A percentile compares a stretch with the other conserved stretches of the same genome.
Evolutionary conservation across 345 rosid species (phyloP).

Genomic region (Rhizophora apiculata): DNA sequence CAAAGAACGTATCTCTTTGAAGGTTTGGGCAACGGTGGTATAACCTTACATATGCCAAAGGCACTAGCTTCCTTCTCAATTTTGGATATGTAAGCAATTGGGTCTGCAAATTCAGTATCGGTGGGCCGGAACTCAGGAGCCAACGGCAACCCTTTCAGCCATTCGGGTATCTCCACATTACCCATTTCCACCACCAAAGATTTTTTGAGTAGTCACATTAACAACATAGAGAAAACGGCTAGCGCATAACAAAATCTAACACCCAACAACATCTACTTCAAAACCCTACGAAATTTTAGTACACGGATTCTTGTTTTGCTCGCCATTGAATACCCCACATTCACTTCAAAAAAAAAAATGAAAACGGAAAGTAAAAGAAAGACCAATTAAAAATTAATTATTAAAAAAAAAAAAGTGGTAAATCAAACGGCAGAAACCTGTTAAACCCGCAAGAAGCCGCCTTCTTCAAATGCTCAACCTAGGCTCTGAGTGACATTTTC

Average conservation of each 20-base stretch:
- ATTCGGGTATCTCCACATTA: conserved; percentile 79
- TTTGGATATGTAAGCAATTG: conserved; percentile 92
- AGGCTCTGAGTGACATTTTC: conserved; percentile 12
- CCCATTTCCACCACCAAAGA: conserved; percentile 44
- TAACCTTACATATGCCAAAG: conserved; percentile 91
- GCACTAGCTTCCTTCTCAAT: conserved; percentile 94
- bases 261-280: neutral
- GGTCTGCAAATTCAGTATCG: conserved; percentile 98
- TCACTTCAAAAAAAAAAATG: conserved; percentile 3
- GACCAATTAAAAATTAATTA: neutral
- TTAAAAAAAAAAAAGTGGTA: neutral
- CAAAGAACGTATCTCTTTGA: conserved; percentile 71
- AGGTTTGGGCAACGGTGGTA: conserved; percentile 95
- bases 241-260: conserved; percentile 6
- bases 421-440: conserved; percentile 38
- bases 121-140: conserved; percentile 95
- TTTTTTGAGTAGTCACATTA: conserved; percentile 14
- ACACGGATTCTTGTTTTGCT: conserved; percentile 8
- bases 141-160: conserved; percentile 81
- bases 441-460: conserved; percentile 8
- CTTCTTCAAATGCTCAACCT: conserved; percentile 25
- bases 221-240: conserved; percentile 8
- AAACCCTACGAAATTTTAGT: conserved; percentile 39
- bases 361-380: conserved; percentile 2
- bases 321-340: conserved; percentile 13